A percentile compares a stretch with the other conserved stretches of the same genome.
Evolutionary conservation across 192 early-diverging fungal genomes (phyloP).

Genomic region (Thamnidium elegans): DNA sequence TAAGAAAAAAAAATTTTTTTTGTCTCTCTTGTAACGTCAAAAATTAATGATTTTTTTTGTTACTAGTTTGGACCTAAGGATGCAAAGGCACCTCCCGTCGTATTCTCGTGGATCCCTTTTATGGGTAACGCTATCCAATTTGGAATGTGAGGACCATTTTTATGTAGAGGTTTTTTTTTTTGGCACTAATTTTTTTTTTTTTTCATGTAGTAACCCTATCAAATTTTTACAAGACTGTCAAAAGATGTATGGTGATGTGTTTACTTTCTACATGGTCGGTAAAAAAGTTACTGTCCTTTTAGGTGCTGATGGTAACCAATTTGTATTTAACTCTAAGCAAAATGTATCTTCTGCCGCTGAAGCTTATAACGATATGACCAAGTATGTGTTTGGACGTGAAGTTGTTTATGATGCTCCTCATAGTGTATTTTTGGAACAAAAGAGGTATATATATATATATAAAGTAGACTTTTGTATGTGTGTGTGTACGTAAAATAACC

Average conservation of each 20-base stretch:
- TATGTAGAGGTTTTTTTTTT: no score
- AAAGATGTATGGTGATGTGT: constrained; percentile 84
- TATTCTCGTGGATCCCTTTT: constrained; percentile 80
- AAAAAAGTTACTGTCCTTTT: constrained; percentile 85
- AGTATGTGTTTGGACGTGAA: constrained; percentile 90
- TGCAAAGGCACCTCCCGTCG: constrained; percentile 64
- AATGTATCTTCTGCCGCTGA: constrained; percentile 86
- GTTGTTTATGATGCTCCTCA: constrained; percentile 97
- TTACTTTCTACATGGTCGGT: constrained; percentile 92
- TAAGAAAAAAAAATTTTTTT: neutral
- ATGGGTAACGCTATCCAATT: constrained; percentile 84
- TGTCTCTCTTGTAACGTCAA: neutral
- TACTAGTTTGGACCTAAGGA: constrained; percentile 24
- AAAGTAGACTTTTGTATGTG: constrained; percentile 5
- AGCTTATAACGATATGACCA: constrained; percentile 90
- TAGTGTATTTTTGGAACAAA: constrained; percentile 95
- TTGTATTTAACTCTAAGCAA: constrained; percentile 91
- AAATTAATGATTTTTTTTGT: neutral
- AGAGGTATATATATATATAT: no score
- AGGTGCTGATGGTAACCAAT: constrained; percentile 92
- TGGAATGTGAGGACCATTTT: constrained; percentile 63
- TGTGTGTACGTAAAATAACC: neutral
- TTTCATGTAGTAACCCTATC: constrained; percentile 62
- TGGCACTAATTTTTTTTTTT: neutral
- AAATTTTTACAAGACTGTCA: constrained; percentile 82